A percentile compares a stretch with the other conserved stretches of the same genome.
phyloP scores from a whole-genome alignment of 1,139 yeast species.

The Sugiyamaella japonica region DNA sequence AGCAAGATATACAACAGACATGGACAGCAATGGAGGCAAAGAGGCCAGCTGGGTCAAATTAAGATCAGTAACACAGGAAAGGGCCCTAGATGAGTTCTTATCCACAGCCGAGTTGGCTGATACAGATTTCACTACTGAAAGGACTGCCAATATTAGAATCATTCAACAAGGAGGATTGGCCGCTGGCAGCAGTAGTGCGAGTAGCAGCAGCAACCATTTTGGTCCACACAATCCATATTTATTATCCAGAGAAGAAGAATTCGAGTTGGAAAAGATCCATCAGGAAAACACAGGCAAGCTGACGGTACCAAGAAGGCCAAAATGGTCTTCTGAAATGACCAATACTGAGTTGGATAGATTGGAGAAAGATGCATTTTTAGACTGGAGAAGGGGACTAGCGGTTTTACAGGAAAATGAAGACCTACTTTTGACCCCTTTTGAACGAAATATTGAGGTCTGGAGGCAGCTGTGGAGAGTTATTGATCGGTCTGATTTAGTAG shows the following conservation, averaged over 20 bases:
- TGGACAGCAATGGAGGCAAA: conserved; percentile 52
- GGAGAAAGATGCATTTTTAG: conserved; percentile 87
- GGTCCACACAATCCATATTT: conserved; percentile 48
- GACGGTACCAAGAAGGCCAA: conserved; percentile 93
- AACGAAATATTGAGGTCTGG: conserved; percentile 97
- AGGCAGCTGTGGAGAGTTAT: conserved; percentile 98
- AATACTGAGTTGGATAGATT: conserved; percentile 77
- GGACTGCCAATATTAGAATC: conserved; percentile 78
- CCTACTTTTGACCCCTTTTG: conserved; percentile 90
- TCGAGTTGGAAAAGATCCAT: conserved; percentile 47
- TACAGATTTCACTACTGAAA: conserved; percentile 93
- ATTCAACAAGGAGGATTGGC: conserved; percentile 48
- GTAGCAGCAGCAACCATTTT: background rate
- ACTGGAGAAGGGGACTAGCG: conserved; percentile 93
- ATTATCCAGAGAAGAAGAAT: conserved; percentile 67
- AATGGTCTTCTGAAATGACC: conserved; percentile 70
- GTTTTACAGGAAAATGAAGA: conserved; percentile 77
- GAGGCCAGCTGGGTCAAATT: conserved; percentile 89
- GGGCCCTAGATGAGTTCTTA: conserved; percentile 89
- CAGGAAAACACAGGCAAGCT: conserved; percentile 73
- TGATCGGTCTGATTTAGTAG: conserved; percentile 90
- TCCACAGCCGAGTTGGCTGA: conserved; percentile 95
- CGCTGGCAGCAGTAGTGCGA: conserved; percentile 39
- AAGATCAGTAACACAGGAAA: conserved; percentile 92
- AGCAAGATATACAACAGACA: conserved; percentile 40